Evolutionary conservation across 805 yeast genomes (phyloP).

Genomic region (Teunomyces atbi): DNA sequence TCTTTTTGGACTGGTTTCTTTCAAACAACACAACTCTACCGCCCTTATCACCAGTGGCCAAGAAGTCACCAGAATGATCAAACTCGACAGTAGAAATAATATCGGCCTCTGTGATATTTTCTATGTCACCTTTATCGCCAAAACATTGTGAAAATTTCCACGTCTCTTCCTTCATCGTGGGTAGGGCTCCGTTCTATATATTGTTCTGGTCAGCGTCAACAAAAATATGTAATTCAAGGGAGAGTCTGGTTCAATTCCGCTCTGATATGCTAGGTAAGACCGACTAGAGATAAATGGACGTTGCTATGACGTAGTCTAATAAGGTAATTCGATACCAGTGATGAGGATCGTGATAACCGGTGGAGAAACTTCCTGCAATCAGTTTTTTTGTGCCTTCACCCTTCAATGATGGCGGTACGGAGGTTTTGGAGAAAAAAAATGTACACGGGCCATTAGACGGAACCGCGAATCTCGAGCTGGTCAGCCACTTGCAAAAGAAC

Average conservation of each 20-base stretch:
- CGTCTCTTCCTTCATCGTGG: conserved; percentile 24
- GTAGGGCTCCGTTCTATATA: neutral
- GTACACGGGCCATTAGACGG: neutral
- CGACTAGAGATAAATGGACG: neutral
- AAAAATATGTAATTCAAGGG: neutral
- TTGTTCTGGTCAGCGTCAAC: conserved; percentile 2
- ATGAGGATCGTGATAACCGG: conserved; percentile 3
- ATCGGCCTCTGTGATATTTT: conserved; percentile 93
- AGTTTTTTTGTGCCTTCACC: conserved; percentile 5
- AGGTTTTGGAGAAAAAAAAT: conserved; percentile 1
- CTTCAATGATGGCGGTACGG: conserved; percentile 5
- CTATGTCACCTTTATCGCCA: conserved; percentile 98
- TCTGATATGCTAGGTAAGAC: conserved; percentile 1
- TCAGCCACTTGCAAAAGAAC: too few species aligned
- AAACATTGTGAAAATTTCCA: conserved; percentile 97
- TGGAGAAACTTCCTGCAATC: conserved; percentile 4
- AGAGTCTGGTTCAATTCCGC: conserved; percentile 3
- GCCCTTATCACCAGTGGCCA: conserved; percentile 98
- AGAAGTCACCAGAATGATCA: conserved; percentile 88
- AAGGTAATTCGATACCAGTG: conserved; percentile 2
- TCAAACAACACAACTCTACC: conserved; percentile 97
- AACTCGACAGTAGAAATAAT: conserved; percentile 96
- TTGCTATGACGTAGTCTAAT: neutral
- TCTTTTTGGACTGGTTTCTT: conserved; percentile 70
- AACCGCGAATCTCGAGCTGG: neutral